These are phyloP conservation scores for Choiromyces venosus DNA, from an alignment of 495 filamentous ascomycete genomes.

Conservation along the genomic window DNA sequence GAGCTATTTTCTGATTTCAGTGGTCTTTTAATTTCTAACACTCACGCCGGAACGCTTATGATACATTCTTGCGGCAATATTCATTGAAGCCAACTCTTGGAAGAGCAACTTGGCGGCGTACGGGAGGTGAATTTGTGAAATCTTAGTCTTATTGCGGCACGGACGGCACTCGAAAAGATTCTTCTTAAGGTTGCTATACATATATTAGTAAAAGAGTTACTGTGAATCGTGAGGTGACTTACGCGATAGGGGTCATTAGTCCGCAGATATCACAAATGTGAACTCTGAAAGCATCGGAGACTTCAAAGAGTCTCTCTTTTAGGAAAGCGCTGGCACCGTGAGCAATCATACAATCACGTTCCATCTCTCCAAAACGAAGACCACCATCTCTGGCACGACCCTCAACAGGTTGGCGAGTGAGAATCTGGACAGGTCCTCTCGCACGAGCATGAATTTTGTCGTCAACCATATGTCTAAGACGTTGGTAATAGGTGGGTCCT, in stretches of 20 bases:
- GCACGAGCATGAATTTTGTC: constrained; percentile 99
- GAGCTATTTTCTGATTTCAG: not conserved
- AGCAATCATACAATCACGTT: constrained; percentile 99
- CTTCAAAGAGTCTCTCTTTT: constrained; percentile 90
- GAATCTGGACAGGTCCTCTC: constrained; percentile 89
- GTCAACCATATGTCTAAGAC: constrained; percentile 97
- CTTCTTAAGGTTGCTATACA: constrained; percentile 79
- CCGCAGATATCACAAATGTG: constrained; percentile 99
- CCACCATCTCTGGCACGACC: constrained; percentile 96
- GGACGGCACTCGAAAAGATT: constrained; percentile 91
- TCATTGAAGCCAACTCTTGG: constrained; percentile 97
- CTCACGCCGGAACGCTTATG: constrained; percentile 71
- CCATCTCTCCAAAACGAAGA: constrained; percentile 99
- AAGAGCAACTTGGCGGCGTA: constrained; percentile 98
- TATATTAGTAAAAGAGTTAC: constrained; percentile 34
- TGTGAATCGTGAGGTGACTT: constrained; percentile 49
- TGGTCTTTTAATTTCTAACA: constrained; percentile 48
- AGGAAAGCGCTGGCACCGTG: constrained; percentile 94
- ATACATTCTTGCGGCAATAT: constrained; percentile 95
- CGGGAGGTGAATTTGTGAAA: constrained; percentile 93
- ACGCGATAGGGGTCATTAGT: constrained; percentile 98
- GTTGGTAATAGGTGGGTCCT: constrained; percentile 98
- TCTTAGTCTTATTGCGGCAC: constrained; percentile 97
- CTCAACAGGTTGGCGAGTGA: constrained; percentile 97
- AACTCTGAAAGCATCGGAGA: constrained; percentile 95